These are phyloP conservation scores for Phytophthora uliginosa DNA, from an alignment of 352 stramenopile species.

Conservation along the genomic window DNA sequence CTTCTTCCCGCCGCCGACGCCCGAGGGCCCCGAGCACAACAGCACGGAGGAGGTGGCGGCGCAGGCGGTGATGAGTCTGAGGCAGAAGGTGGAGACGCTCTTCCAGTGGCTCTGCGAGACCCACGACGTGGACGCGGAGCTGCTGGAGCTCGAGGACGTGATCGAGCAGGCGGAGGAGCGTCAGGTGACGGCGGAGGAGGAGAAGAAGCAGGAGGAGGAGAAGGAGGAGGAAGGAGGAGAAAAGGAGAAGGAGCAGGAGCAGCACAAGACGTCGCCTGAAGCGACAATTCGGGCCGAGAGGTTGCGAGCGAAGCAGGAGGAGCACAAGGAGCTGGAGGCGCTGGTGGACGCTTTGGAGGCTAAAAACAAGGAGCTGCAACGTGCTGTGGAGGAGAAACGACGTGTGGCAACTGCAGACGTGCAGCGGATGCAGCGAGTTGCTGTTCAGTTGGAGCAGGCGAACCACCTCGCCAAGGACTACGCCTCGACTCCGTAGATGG, in stretches of 20 bases:
- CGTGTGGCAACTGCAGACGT: conserved; percentile 52
- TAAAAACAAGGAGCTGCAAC: conserved; percentile 57
- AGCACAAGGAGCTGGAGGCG: conserved; percentile 54
- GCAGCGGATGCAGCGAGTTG: conserved; percentile 49
- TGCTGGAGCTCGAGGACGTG: conserved; percentile 58
- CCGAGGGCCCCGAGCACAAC: conserved; percentile 32
- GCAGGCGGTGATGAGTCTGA: conserved; percentile 59
- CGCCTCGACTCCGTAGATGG: conserved; percentile 31
- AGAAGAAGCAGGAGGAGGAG: conserved; percentile 23
- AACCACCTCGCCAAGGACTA: conserved; percentile 54
- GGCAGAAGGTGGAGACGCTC: conserved; percentile 62
- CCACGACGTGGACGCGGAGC: conserved; percentile 58
- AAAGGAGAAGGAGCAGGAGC: conserved; percentile 1
- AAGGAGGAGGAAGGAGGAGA: conserved; percentile 5
- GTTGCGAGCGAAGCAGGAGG: conserved; percentile 62
- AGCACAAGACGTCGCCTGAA: conserved; percentile 38
- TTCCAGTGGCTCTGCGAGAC: conserved; percentile 65
- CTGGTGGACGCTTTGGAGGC: conserved; percentile 48
- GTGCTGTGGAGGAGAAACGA: conserved; percentile 55
- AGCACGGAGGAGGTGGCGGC: conserved; percentile 59
- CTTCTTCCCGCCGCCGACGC: conserved; percentile 48
- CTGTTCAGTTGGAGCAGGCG: conserved; percentile 47
- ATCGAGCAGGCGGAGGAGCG: conserved; percentile 59
- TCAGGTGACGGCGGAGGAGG: conserved; percentile 35
- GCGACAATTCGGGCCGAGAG: conserved; percentile 52